phyloP scores from a whole-genome alignment of 2,329 filamentous ascomycete species.

The Ophiostoma montium region DNA sequence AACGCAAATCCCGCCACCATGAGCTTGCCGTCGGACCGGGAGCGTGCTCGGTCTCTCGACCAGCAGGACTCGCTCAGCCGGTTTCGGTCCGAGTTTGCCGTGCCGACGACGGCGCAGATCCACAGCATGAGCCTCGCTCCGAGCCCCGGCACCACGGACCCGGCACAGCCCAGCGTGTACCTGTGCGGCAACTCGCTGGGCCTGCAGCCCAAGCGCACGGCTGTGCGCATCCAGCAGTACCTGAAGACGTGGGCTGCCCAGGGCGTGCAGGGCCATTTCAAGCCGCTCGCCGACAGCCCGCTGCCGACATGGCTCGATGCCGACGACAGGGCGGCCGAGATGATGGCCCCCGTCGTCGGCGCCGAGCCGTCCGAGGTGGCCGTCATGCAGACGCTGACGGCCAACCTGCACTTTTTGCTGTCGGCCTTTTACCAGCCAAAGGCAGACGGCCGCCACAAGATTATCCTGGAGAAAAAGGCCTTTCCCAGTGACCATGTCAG shows the following conservation, averaged over 20 bases:
- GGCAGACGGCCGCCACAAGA: slow-evolving; percentile 50
- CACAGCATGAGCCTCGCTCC: neutral
- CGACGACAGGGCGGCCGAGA: slow-evolving; percentile 56
- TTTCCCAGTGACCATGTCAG: slow-evolving; percentile 68
- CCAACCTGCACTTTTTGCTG: slow-evolving; percentile 70
- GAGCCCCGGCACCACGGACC: slow-evolving; percentile 8
- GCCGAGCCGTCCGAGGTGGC: slow-evolving; percentile 61
- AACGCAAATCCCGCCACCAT: neutral
- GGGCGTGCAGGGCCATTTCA: slow-evolving; percentile 76
- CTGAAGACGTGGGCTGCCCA: slow-evolving; percentile 74
- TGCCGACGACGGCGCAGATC: slow-evolving; percentile 49
- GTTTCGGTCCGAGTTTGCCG: slow-evolving; percentile 57
- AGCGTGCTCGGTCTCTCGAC: slow-evolving; percentile 42
- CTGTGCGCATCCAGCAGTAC: slow-evolving; percentile 56
- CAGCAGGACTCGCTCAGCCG: slow-evolving; percentile 41
- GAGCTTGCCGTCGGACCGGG: slow-evolving; percentile 11
- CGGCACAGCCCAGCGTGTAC: slow-evolving; percentile 40
- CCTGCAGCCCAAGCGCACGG: slow-evolving; percentile 58
- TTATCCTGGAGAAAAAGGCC: slow-evolving; percentile 75
- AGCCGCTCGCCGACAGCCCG: slow-evolving; percentile 50
- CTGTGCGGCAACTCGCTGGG: slow-evolving; percentile 85
- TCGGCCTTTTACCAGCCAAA: slow-evolving; percentile 65
- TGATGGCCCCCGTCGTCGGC: slow-evolving; percentile 63
- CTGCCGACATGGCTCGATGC: slow-evolving; percentile 65
- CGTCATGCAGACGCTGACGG: slow-evolving; percentile 77